These are phyloP conservation scores for Didymella sp. DNA, from an alignment of 2,329 filamentous ascomycete genomes.

Conservation along the genomic window DNA sequence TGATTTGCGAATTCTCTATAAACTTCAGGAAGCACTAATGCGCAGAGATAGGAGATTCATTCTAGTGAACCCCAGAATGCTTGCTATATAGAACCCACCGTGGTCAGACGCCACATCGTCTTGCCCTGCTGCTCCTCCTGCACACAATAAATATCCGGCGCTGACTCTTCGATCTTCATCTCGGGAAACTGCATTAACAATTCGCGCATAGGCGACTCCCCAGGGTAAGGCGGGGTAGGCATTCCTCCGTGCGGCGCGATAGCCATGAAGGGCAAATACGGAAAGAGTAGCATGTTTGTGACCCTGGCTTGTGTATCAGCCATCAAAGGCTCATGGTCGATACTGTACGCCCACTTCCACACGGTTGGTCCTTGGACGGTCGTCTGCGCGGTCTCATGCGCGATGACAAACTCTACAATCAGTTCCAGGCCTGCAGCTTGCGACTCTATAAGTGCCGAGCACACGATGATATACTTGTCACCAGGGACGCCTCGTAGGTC, in stretches of 20 bases:
- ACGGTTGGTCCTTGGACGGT: background rate
- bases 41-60: background rate
- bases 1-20: no score
- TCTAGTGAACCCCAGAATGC: background rate
- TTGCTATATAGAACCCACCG: background rate
- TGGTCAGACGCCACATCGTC: background rate
- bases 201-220: background rate
- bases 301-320: background rate
- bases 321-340: background rate
- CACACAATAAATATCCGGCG: background rate
- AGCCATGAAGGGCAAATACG: background rate
- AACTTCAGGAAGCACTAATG: no score
- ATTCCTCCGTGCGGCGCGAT: background rate
- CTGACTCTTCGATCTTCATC: background rate
- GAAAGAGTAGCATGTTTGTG: background rate
- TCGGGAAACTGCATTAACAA: background rate
- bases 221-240: background rate
- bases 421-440: background rate
- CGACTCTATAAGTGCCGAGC: background rate
- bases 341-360: conserved; percentile 1
- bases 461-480: background rate
- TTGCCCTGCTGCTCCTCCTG: background rate
- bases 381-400: background rate
- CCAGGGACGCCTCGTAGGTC: background rate
- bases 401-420: background rate